Evolutionary conservation across 2,329 filamentous ascomycete species (phyloP), one percentile per base, ranked within the genome.

Genomic region (Diaporthe ampelina): DNA sequence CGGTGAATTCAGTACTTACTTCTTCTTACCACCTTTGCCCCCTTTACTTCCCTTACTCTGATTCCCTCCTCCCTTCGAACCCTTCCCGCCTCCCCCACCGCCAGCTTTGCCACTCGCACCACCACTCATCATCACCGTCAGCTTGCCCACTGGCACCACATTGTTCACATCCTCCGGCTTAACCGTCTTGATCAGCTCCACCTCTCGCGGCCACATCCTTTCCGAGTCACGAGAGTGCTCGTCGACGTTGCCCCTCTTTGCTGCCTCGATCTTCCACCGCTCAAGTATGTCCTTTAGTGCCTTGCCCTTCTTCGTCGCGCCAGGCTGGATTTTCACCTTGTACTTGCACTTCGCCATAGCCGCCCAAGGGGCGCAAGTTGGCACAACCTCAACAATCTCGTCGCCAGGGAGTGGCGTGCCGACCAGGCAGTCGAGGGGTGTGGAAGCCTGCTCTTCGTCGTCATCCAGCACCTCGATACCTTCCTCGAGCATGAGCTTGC

Each of bases 321-420:
- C 97, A 0, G 97, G 97, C 84, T 98, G 97, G 79, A 99, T 83
- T 86, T 99, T 99, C 71, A 92, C 94, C 83, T 97, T 97, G 87
- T 98, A 98, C 84, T 98, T 98, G 84, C 93, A 94, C 73, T 90
- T 90, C 3, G 84, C 87, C 77, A 93, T 84, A 1, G 92, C 91
- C 32, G 83, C 85, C 87, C 91, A 93, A 2, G 92, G 92, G 6
- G 89, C 92, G 79, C 92, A 93, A 3, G 93, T 84, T 1, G 91
- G 89, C 1, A 93, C 85, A 0, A 86, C 88, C 78, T 93, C 91
- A 11, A 96, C 84, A 48, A 96, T 92, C 81, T 97, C 94, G 81
- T 99, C 97, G 17, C 95, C 95, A 0, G 92, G 88, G 1, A 94
- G 85, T 0, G 95, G 94, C 1, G 89, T 92, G 21, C 95, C 95